A percentile compares a stretch with the other conserved stretches of the same genome.
phyloP scores from a whole-genome alignment of 805 yeast genomes.

The Yarrowia sp. region DNA sequence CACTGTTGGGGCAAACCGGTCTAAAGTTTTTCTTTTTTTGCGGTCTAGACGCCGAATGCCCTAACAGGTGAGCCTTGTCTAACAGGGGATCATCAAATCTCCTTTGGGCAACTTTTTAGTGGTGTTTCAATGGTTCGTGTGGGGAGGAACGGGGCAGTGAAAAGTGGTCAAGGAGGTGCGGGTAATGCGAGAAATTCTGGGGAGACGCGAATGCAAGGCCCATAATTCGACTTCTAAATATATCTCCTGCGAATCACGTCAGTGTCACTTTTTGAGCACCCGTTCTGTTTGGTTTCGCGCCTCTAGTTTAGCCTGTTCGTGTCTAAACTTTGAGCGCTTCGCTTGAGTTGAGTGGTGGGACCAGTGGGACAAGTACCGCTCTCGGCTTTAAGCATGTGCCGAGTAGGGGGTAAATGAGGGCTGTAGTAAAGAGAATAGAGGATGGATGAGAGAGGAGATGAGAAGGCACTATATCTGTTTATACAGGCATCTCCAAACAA shows the following conservation, averaged over 20 bases:
- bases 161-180: not conserved
- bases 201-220: not conserved
- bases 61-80: not conserved
- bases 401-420: too few relatives aligned
- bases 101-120: not conserved
- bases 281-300: not conserved
- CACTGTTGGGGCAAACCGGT: not conserved
- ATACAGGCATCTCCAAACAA: too few relatives aligned
- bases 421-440: too few relatives aligned
- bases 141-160: not conserved
- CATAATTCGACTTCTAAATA: not conserved
- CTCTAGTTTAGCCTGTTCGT: not conserved
- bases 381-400: not conserved
- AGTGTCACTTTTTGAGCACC: not conserved
- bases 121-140: not conserved
- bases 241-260: too few relatives aligned
- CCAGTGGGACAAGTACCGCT: not conserved
- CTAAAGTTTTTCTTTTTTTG: not conserved
- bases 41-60: not conserved
- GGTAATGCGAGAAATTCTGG: not conserved
- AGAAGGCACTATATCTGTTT: too few relatives aligned
- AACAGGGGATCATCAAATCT: not conserved
- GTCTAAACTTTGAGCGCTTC: conserved; percentile 16
- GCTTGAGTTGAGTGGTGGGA: not conserved
- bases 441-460: too few relatives aligned